Percentiles rank a stretch among this genome's conserved stretches.
phyloP scores from a whole-genome alignment of 2,329 filamentous ascomycete species.

The Pyrenophora teres region DNA sequence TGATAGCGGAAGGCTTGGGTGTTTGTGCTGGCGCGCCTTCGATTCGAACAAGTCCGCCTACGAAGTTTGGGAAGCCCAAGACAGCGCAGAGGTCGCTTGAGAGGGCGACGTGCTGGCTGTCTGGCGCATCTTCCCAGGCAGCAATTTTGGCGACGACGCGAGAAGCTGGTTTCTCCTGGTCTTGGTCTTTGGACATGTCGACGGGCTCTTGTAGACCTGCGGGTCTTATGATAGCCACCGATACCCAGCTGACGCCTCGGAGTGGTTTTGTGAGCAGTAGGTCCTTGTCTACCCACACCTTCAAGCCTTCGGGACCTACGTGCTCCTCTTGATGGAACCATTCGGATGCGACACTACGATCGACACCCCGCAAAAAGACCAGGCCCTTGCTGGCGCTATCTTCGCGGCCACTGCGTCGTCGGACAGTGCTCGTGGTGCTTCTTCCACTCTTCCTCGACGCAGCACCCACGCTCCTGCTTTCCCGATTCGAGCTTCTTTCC shows the following conservation, averaged over 20 bases:
- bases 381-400: slow-evolving; percentile 68
- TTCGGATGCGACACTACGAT: slow-evolving; percentile 69
- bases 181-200: slow-evolving; percentile 71
- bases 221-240: slow-evolving; percentile 85
- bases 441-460: slow-evolving; percentile 78
- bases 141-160: slow-evolving; percentile 77
- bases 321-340: slow-evolving; percentile 75
- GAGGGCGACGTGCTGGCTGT: slow-evolving; percentile 77
- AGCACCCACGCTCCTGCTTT: slow-evolving; percentile 79
- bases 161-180: slow-evolving; percentile 62
- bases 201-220: slow-evolving; percentile 72
- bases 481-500: slow-evolving; percentile 65
- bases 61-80: slow-evolving; percentile 71
- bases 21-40: slow-evolving; percentile 78
- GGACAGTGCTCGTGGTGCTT: slow-evolving; percentile 73
- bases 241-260: slow-evolving; percentile 75
- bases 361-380: slow-evolving; percentile 80
- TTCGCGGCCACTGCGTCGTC: slow-evolving; percentile 61
- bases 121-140: slow-evolving; percentile 85
- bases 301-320: slow-evolving; percentile 60
- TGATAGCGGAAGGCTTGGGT: slow-evolving; percentile 62
- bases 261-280: slow-evolving; percentile 72
- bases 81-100: slow-evolving; percentile 77
- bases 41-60: slow-evolving; percentile 85
- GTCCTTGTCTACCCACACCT: slow-evolving; percentile 85